Evolutionary conservation across 169 alveolate species (phyloP).

Genomic region (Perkinsus olseni): DNA sequence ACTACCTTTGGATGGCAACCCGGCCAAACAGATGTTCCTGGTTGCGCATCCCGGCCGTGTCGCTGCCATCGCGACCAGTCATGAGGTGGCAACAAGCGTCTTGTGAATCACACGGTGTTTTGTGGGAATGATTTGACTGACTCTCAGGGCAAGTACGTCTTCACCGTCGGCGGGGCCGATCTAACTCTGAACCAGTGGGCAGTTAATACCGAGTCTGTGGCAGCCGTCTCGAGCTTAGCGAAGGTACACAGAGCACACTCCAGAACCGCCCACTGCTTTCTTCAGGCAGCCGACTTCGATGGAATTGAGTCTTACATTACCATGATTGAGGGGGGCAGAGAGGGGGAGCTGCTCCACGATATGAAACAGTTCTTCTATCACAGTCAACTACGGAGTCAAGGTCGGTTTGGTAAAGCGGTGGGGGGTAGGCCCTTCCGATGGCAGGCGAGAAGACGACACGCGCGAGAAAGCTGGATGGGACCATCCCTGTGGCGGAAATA

Average conservation of each 20-base stretch:
- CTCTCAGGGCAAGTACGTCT: conserved; percentile 48
- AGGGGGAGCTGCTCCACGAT: conserved; percentile 63
- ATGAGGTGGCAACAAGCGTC: background rate
- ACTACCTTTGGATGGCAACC: conserved; percentile 76
- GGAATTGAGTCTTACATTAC: conserved; percentile 55
- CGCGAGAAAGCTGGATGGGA: conserved; percentile 70
- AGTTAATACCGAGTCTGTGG: conserved; percentile 63
- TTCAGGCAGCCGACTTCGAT: background rate
- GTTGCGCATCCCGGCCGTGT: conserved; percentile 71
- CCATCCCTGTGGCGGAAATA: conserved; percentile 60
- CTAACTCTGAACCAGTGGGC: conserved; percentile 73
- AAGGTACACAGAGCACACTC: background rate
- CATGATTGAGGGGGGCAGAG: conserved; percentile 70
- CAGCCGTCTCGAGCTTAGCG: conserved; percentile 1
- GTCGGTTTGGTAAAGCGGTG: background rate
- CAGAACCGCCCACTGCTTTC: background rate
- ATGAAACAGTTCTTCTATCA: conserved; percentile 81
- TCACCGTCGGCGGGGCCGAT: conserved; percentile 78
- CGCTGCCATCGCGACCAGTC: conserved; percentile 44
- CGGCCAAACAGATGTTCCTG: conserved; percentile 70
- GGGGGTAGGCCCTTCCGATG: background rate
- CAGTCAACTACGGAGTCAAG: conserved; percentile 75
- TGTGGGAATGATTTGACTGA: too few species aligned
- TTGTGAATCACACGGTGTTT: too few species aligned
- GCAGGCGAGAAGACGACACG: conserved; percentile 75